These are phyloP conservation scores for Cladosporium austrohemisphaericum DNA, from an alignment of 2,329 filamentous ascomycete genomes.

Conservation along the genomic window DNA sequence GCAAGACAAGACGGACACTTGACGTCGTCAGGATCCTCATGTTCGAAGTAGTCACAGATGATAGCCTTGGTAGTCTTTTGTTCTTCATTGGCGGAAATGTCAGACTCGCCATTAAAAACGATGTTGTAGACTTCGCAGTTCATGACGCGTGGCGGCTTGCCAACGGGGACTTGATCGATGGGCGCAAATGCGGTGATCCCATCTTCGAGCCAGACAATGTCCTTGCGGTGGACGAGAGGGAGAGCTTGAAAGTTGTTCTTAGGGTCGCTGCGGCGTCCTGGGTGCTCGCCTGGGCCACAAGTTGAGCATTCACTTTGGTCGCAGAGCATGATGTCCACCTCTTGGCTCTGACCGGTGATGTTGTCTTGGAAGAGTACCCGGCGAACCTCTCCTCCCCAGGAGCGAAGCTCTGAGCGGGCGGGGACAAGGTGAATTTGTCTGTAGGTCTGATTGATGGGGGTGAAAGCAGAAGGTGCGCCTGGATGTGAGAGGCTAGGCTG, in stretches of 20 bases:
- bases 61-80: no score
- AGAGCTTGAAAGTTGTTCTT: no score
- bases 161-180: neutral
- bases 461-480: no score
- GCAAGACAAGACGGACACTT: no score
- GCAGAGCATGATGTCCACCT: neutral
- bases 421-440: no score
- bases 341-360: neutral
- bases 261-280: no score
- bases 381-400: neutral
- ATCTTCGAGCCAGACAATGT: neutral
- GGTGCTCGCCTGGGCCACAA: neutral
- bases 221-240: neutral
- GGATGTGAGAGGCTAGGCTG: no score
- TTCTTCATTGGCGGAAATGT: no score
- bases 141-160: neutral
- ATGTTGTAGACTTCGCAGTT: neutral
- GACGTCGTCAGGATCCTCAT: no score
- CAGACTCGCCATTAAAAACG: neutral
- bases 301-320: neutral
- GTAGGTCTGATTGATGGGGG: no score
- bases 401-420: neutral
- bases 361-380: neutral
- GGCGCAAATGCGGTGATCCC: neutral
- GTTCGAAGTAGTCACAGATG: no score